phyloP scores from a whole-genome alignment of 495 filamentous ascomycete genomes.

The Penicillium paradoxum region DNA sequence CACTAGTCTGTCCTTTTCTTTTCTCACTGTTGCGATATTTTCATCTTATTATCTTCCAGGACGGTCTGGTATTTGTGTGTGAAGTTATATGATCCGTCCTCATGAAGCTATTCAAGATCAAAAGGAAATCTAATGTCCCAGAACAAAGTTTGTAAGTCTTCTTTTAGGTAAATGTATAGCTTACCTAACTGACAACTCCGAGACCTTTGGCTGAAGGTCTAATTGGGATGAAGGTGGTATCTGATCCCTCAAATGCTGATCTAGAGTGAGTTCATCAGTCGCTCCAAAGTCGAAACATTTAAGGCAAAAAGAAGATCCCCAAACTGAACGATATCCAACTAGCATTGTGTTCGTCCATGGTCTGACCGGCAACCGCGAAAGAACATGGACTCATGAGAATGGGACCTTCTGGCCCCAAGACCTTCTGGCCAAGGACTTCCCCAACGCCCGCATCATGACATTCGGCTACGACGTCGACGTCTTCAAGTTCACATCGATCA shows the following conservation, averaged over 20 bases:
- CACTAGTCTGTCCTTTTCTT: not conserved
- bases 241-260: not conserved
- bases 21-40: no score
- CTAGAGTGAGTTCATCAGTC: slow-evolving; percentile 1
- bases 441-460: slow-evolving; percentile 3
- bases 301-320: not conserved
- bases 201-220: not conserved
- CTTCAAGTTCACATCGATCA: not conserved
- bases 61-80: no score
- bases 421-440: not conserved
- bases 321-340: not conserved
- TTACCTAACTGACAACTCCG: not conserved
- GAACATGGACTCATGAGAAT: slow-evolving; percentile 2
- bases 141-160: not conserved
- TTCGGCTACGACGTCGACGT: slow-evolving; percentile 4
- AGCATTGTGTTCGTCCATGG: slow-evolving; percentile 3
- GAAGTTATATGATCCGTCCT: not conserved
- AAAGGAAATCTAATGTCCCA: not conserved
- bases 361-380: not conserved
- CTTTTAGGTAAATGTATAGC: not conserved
- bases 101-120: not conserved
- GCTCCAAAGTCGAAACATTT: not conserved
- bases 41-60: no score
- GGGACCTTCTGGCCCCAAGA: slow-evolving; percentile 5
- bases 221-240: not conserved